Conservation (phyloP, 2,329 filamentous ascomycete genomes). For the Macrophomina phaseolina region DNA sequence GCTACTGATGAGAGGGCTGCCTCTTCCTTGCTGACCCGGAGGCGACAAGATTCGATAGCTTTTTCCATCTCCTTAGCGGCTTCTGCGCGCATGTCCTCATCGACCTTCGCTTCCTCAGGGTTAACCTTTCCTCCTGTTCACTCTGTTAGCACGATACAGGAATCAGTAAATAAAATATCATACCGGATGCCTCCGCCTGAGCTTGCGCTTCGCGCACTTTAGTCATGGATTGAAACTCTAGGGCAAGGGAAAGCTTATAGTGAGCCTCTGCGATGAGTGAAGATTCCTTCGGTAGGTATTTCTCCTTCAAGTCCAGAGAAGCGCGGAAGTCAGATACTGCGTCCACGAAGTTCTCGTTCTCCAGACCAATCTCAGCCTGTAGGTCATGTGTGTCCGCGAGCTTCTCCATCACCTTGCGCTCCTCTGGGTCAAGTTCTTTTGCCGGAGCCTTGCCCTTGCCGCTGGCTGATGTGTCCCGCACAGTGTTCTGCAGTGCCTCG, state of each 20-base stretch:
- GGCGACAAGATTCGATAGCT: slow-evolving; percentile 74
- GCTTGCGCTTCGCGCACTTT: slow-evolving; percentile 60
- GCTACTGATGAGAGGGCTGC: slow-evolving; percentile 63
- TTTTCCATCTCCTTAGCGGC: slow-evolving; percentile 73
- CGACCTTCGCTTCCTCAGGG: slow-evolving; percentile 56
- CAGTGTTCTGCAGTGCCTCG: slow-evolving; percentile 43
- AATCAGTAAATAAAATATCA: background rate
- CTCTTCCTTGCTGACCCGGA: slow-evolving; percentile 73
- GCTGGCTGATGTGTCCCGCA: slow-evolving; percentile 41
- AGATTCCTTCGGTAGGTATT: slow-evolving; percentile 79
- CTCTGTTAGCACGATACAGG: slow-evolving; percentile 35
- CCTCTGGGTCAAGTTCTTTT: slow-evolving; percentile 39
- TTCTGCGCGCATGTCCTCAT: slow-evolving; percentile 73
- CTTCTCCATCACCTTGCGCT: slow-evolving; percentile 76
- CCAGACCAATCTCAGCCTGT: slow-evolving; percentile 93
- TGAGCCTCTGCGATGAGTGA: slow-evolving; percentile 91
- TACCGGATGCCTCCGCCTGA: slow-evolving; percentile 35
- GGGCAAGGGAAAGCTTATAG: slow-evolving; percentile 91
- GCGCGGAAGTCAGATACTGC: slow-evolving; percentile 85
- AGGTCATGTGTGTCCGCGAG: slow-evolving; percentile 93
- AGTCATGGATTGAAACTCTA: slow-evolving; percentile 89
- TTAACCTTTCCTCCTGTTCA: slow-evolving; percentile 49
- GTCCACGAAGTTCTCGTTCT: slow-evolving; percentile 89
- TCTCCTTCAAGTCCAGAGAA: slow-evolving; percentile 77
- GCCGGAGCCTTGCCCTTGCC: slow-evolving; percentile 54